These are phyloP conservation scores for Mycena chlorophos DNA, from an alignment of 768 basidiomycete genomes.

Conservation along the genomic window DNA sequence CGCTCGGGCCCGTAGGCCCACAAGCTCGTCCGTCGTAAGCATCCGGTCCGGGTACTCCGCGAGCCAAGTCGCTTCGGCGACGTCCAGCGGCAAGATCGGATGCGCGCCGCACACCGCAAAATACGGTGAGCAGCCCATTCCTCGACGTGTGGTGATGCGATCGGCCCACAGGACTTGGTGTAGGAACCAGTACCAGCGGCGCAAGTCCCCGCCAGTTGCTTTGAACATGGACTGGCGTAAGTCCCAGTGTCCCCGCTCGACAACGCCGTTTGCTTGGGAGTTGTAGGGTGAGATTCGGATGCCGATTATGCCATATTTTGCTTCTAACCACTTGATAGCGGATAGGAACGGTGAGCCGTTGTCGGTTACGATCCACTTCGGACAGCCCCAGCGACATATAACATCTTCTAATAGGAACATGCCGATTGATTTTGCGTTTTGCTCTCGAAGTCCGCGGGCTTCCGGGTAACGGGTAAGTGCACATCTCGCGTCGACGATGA, in stretches of 20 bases:
- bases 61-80: slow-evolving; percentile 31
- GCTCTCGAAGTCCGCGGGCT: slow-evolving; percentile 18
- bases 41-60: slow-evolving; percentile 12
- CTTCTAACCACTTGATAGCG: slow-evolving; percentile 22
- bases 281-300: slow-evolving; percentile 46
- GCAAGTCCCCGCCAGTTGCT: slow-evolving; percentile 16
- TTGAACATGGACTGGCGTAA: slow-evolving; percentile 28
- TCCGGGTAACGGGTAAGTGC: slow-evolving; percentile 26
- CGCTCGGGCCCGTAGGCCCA: slow-evolving; percentile 19
- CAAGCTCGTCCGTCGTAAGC: slow-evolving; percentile 19
- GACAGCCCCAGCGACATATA: slow-evolving; percentile 38
- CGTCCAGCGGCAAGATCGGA: slow-evolving; percentile 26
- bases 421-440: slow-evolving; percentile 24
- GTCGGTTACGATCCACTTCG: slow-evolving; percentile 36
- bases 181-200: slow-evolving; percentile 23
- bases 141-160: slow-evolving; percentile 13
- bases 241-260: slow-evolving; percentile 34
- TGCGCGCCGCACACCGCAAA: slow-evolving; percentile 22
- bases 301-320: slow-evolving; percentile 35
- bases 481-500: slow-evolving; percentile 29
- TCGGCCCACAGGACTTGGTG: slow-evolving; percentile 27
- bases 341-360: slow-evolving; percentile 34
- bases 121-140: slow-evolving; percentile 24
- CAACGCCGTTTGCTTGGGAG: slow-evolving; percentile 39
- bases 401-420: slow-evolving; percentile 33